Evolutionary conservation across 2,329 filamentous ascomycete species (phyloP).

Genomic region (Capronia epimyces): DNA sequence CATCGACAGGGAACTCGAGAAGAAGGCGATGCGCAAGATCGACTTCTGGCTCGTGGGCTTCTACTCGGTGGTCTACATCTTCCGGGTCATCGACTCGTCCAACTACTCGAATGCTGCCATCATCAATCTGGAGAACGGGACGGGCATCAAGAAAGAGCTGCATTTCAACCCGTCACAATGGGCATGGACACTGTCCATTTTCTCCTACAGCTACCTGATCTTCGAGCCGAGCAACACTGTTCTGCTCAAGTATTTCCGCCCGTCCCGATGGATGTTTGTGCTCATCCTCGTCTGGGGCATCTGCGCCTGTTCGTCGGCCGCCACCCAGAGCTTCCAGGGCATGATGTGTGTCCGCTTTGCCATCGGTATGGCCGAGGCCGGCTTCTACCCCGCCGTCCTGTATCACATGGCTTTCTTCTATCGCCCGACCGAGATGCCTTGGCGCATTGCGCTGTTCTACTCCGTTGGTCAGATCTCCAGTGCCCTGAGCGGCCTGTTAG

Average conservation of each 20-base stretch:
- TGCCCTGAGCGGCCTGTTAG: constrained; percentile 55
- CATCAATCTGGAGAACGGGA: constrained; percentile 25
- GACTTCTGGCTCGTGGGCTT: constrained; percentile 23
- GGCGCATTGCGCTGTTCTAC: constrained; percentile 54
- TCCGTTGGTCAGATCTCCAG: constrained; percentile 57
- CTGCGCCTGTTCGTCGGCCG: constrained; percentile 20
- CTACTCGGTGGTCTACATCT: constrained; percentile 25
- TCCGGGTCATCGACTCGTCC: constrained; percentile 25
- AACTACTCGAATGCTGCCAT: constrained; percentile 27
- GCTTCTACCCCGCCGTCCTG: constrained; percentile 52
- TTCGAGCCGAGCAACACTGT: constrained; percentile 21
- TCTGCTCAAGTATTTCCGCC: constrained; percentile 18
- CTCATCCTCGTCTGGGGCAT: constrained; percentile 25
- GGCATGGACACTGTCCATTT: constrained; percentile 22
- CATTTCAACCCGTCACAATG: constrained; percentile 11
- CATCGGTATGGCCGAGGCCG: constrained; percentile 34
- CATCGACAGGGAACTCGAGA: constrained; percentile 26
- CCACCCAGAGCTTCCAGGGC: constrained; percentile 23
- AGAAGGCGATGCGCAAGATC: constrained; percentile 16
- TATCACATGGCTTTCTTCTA: constrained; percentile 61
- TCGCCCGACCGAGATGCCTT: constrained; percentile 53
- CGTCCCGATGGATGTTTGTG: constrained; percentile 21
- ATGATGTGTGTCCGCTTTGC: constrained; percentile 29
- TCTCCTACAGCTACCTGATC: constrained; percentile 21
- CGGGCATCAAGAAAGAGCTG: constrained; percentile 22